These are phyloP conservation scores for Wickerhamomyces subpelliculosus DNA, from an alignment of 805 yeast genomes.

Conservation along the genomic window DNA sequence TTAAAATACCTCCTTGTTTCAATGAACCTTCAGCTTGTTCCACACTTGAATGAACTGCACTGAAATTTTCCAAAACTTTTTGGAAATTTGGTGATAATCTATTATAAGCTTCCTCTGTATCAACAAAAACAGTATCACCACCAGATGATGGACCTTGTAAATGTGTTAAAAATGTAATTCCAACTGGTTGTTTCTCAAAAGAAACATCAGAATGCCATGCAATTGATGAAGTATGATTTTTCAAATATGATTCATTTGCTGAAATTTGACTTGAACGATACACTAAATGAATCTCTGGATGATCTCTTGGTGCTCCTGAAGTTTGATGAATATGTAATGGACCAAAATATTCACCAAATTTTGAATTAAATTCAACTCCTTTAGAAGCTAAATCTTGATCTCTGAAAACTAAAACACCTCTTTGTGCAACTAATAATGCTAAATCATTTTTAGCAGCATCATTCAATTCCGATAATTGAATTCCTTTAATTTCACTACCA, in stretches of 20 bases:
- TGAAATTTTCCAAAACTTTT: constrained; percentile 36
- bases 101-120: constrained; percentile 47
- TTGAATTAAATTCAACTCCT: constrained; percentile 39
- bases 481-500: constrained; percentile 54
- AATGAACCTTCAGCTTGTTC: constrained; percentile 39
- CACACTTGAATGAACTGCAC: constrained; percentile 34
- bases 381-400: constrained; percentile 37
- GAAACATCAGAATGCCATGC: constrained; percentile 49
- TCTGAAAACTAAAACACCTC: constrained; percentile 41
- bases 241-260: constrained; percentile 13
- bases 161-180: constrained; percentile 45
- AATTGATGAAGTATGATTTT: constrained; percentile 4
- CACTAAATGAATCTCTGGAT: constrained; percentile 53
- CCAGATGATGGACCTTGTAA: constrained; percentile 43
- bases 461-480: constrained; percentile 47
- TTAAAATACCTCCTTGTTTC: constrained; percentile 41
- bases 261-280: constrained; percentile 32
- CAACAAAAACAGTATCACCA: constrained; percentile 50
- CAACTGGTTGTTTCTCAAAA: constrained; percentile 52
- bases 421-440: constrained; percentile 44
- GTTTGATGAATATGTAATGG: constrained; percentile 33
- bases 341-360: constrained; percentile 38
- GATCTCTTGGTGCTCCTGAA: constrained; percentile 40
- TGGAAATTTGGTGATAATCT: constrained; percentile 44
- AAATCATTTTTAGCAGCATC: constrained; percentile 55